These are phyloP conservation scores for Thielaviopsis ethacetica DNA, from an alignment of 2,329 filamentous ascomycete species.

Conservation along the genomic window DNA sequence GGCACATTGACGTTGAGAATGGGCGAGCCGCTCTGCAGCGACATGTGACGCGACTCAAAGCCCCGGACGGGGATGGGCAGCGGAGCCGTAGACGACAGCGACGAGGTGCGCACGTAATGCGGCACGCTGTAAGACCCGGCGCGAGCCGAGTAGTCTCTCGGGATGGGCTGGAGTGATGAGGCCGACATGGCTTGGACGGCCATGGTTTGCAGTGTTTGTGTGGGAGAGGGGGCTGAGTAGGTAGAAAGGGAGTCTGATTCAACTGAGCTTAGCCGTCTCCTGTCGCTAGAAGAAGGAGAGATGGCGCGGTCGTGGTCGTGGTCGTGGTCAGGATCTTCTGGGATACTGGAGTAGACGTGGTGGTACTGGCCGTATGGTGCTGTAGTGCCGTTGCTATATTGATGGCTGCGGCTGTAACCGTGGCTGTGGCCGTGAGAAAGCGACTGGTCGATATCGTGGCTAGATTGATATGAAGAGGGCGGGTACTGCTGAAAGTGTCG, in stretches of 20 bases:
- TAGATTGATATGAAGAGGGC: neutral
- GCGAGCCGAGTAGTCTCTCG: neutral
- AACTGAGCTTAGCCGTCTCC: constrained; percentile 3
- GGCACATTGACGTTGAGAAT: neutral
- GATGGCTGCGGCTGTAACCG: neutral
- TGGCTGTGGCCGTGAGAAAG: neutral
- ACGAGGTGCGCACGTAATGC: constrained; percentile 2
- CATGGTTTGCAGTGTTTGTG: constrained; percentile 1
- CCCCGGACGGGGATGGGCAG: neutral
- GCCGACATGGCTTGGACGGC: constrained; percentile 7
- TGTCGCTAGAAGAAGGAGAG: constrained; percentile 1
- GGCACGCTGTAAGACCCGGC: neutral
- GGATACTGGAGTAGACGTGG: neutral
- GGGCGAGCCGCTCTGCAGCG: neutral
- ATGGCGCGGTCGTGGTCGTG: neutral
- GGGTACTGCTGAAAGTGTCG: neutral
- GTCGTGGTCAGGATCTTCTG: neutral
- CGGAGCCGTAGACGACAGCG: neutral
- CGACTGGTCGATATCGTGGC: neutral
- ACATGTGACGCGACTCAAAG: constrained; percentile 1
- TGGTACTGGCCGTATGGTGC: neutral
- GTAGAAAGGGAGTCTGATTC: constrained; percentile 2
- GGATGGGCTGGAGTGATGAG: neutral
- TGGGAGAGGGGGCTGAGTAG: neutral
- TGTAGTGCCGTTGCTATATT: neutral